Percentiles rank a stretch among this genome's conserved stretches.
phyloP scores from a whole-genome alignment of 768 basidiomycete species.

The Auriscalpium orientale region DNA sequence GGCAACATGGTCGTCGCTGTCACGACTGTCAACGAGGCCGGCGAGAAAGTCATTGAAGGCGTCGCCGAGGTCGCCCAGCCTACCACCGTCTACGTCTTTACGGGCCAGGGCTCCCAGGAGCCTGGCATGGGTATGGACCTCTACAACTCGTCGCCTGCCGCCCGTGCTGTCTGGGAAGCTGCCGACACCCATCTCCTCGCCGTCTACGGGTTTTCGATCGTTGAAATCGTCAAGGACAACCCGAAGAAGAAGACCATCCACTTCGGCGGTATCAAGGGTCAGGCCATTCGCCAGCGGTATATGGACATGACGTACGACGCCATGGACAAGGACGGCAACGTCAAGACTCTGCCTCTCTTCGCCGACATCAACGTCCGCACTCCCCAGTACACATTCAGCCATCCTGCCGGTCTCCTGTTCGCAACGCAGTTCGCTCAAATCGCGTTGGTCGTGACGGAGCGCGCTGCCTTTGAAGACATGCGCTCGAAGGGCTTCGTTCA shows the following conservation, averaged over 20 bases:
- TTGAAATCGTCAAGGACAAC: slow-evolving; percentile 98
- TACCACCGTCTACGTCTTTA: slow-evolving; percentile 92
- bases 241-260: slow-evolving; percentile 98
- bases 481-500: slow-evolving; percentile 93
- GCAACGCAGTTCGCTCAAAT: slow-evolving; percentile 99
- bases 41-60: slow-evolving; percentile 89
- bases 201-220: slow-evolving; percentile 96
- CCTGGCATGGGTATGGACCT: slow-evolving; percentile 99
- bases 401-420: slow-evolving; percentile 90
- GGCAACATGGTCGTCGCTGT: slow-evolving; percentile 91
- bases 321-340: slow-evolving; percentile 90
- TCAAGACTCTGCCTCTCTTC: slow-evolving; percentile 95
- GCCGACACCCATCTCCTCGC: slow-evolving; percentile 90
- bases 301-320: slow-evolving; percentile 99
- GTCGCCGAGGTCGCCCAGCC: slow-evolving; percentile 92
- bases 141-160: slow-evolving; percentile 87
- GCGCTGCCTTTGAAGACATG: slow-evolving; percentile 98
- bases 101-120: slow-evolving; percentile 97
- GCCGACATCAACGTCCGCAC: slow-evolving; percentile 92
- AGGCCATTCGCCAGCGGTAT: slow-evolving; percentile 96
- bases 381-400: slow-evolving; percentile 96
- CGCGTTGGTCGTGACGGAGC: slow-evolving; percentile 95
- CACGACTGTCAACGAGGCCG: slow-evolving; percentile 74
- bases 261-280: slow-evolving; percentile 98
- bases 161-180: slow-evolving; percentile 94